A percentile compares a stretch with the other conserved stretches of the same genome.
These are phyloP conservation scores for Yueomyces sp. DNA, from an alignment of 805 yeast genomes.

Conservation along the genomic window DNA sequence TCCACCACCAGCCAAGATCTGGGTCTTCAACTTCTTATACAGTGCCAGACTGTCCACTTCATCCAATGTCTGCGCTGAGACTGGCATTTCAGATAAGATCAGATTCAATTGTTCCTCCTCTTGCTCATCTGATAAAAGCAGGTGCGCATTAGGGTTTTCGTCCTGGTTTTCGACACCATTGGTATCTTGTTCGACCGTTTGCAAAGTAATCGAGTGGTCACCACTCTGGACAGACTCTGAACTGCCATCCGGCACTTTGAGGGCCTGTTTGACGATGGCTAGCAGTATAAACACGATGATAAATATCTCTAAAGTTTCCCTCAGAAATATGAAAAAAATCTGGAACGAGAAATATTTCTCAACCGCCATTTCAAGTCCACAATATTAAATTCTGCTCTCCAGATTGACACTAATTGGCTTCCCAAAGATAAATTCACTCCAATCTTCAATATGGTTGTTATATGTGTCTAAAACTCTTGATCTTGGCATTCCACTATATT, in stretches of 20 bases:
- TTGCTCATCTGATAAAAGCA: slow-evolving; percentile 5
- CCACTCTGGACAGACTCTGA: not conserved
- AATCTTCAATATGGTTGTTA: too few relatives aligned
- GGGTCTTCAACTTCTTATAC: slow-evolving; percentile 40
- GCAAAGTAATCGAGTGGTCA: too few relatives aligned
- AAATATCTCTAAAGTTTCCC: slow-evolving; percentile 70
- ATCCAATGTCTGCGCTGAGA: slow-evolving; percentile 4
- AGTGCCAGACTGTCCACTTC: slow-evolving; percentile 13
- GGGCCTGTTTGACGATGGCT: slow-evolving; percentile 55
- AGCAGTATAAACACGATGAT: slow-evolving; percentile 59
- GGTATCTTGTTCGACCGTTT: too few relatives aligned
- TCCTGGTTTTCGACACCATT: too few relatives aligned
- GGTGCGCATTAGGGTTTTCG: too few relatives aligned
- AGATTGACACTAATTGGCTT: too few relatives aligned
- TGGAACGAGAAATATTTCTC: slow-evolving; percentile 54
- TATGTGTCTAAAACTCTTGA: too few relatives aligned
- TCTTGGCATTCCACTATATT: too few relatives aligned
- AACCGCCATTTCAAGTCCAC: slow-evolving; percentile 3
- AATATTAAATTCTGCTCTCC: too few relatives aligned
- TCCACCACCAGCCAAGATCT: slow-evolving; percentile 74
- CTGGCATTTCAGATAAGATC: slow-evolving; percentile 1
- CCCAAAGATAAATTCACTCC: too few relatives aligned
- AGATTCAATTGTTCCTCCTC: slow-evolving; percentile 19
- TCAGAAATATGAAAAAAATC: slow-evolving; percentile 55
- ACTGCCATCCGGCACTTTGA: slow-evolving; percentile 6